Base-by-base conservation (phyloP, 2,329 filamentous ascomycete species). In the Ophiostoma sp. region DNA sequence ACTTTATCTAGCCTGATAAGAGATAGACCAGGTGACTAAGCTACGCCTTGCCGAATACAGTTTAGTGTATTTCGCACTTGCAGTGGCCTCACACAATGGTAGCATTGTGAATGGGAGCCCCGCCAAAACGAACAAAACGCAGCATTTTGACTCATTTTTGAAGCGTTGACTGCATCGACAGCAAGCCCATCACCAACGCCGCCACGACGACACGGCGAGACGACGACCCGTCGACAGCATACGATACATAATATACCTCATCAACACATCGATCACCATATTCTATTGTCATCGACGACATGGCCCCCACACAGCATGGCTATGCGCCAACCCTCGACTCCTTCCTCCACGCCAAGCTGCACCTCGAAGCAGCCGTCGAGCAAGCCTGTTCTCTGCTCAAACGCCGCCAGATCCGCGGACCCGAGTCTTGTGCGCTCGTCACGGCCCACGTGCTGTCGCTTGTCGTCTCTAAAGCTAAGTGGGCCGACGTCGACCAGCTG, bases 361-460 rank as follows among this genome's bases (percentile, higher is more conserved):
- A 91, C 39, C 88, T 96, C 71, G 94, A 97, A 77, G 89, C 91
- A 57, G 95, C 93, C 9, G 91, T 97, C 76, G 94, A 98, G 82
- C 90, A 89, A 76, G 87, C 97, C 75, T 61, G 69, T 78, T 96
- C 93, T 70, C 90, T 98, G 25, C 88, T 99, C 76, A 98, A 97
- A 83, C 88, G 95, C 80, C 88, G 95, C 78, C 95, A 98, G 80
- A 97, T 99, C 79, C 90, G 89, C 75, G 93, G 93, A 77, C 93
- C 95, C 64, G 90, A 96, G 81, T 90, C 93, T 81, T 98, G 95
- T 83, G 96, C 96, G 73, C 90, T 96, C 74, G 95, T 95, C 75
- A 98, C 95, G 2, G 93, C 95, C 28, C 92, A 97, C 78, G 90
- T 98, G 36, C 90, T 99, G 59, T 89, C 94, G 70, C 92, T 93